Evolutionary conservation across 495 filamentous ascomycete genomes (phyloP).

Genomic region (Stereocaulon alpinum): DNA sequence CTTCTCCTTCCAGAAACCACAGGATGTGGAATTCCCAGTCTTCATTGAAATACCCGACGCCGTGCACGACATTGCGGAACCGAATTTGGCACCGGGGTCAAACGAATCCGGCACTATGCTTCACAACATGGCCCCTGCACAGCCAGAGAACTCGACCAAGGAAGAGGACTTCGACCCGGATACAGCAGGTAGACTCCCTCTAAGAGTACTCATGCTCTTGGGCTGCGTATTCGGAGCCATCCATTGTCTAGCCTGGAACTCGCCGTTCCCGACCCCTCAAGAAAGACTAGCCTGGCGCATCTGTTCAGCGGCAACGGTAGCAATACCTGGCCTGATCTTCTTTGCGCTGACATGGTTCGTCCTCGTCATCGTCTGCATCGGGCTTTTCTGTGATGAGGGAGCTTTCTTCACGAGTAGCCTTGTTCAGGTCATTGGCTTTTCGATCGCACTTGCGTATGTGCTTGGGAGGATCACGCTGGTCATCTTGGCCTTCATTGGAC

Average conservation of each 20-base stretch:
- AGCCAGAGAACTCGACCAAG: not conserved
- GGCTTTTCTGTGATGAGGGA: not conserved
- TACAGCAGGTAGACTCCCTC: not conserved
- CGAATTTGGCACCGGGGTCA: not conserved
- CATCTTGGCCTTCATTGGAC: conserved; percentile 3
- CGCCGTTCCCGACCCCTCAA: conserved; percentile 8
- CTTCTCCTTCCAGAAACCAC: not conserved
- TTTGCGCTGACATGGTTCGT: no score
- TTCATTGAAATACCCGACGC: not conserved
- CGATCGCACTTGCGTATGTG: not conserved
- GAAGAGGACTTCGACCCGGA: not conserved
- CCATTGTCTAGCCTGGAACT: conserved; percentile 19
- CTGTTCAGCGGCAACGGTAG: conserved; percentile 7
- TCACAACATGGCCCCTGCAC: not conserved
- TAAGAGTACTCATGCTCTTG: not conserved
- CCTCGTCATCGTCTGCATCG: not conserved
- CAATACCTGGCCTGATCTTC: no score
- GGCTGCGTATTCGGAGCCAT: conserved; percentile 13
- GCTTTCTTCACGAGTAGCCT: no score
- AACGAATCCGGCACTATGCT: not conserved
- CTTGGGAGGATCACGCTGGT: conserved; percentile 1
- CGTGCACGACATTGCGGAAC: not conserved
- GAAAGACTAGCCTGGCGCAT: conserved; percentile 16
- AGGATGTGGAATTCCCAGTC: conserved; percentile 13
- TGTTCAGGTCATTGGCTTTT: no score